Percentiles rank a stretch among this genome's conserved stretches.
Evolutionary conservation across 2,329 filamentous ascomycete genomes (phyloP).

Genomic region (Claviceps digitariae): DNA sequence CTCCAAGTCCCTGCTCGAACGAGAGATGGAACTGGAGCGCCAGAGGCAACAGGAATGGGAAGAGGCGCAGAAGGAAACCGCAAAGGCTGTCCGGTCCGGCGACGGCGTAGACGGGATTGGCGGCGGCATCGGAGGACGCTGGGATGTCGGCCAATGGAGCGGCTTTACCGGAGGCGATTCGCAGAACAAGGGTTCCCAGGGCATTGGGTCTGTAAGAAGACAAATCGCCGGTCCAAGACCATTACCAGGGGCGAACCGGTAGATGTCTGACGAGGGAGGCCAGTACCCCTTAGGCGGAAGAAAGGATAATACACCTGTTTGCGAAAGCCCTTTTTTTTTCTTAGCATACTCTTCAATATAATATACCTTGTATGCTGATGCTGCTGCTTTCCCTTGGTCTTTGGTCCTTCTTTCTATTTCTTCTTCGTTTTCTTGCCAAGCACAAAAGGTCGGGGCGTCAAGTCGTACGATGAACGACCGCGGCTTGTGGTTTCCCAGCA

Average conservation of each 20-base stretch:
- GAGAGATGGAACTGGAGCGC: conserved; percentile 69
- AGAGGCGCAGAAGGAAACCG: conserved; percentile 53
- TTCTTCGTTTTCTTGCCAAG: too few species aligned
- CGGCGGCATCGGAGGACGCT: conserved; percentile 52
- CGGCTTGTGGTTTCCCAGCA: too few species aligned
- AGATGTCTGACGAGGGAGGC: not conserved
- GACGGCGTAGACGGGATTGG: conserved; percentile 48
- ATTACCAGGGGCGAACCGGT: conserved; percentile 32
- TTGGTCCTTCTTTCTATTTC: too few species aligned
- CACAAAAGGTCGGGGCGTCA: too few species aligned
- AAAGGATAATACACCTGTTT: too few species aligned
- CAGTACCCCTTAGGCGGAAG: too few species aligned
- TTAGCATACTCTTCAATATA: too few species aligned
- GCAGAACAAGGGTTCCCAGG: conserved; percentile 52
- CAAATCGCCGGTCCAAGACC: conserved; percentile 72
- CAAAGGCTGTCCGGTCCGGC: conserved; percentile 36
- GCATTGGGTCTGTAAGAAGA: conserved; percentile 56
- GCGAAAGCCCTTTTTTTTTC: too few species aligned
- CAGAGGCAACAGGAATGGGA: conserved; percentile 72
- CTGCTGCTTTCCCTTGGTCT: too few species aligned
- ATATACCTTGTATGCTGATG: too few species aligned
- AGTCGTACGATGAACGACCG: too few species aligned
- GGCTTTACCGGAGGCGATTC: conserved; percentile 64
- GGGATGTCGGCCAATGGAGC: conserved; percentile 65
- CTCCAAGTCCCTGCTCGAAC: conserved; percentile 58